These are phyloP conservation scores for Takashimella koratensis DNA, from an alignment of 1,284 basidiomycete species.

Conservation along the genomic window DNA sequence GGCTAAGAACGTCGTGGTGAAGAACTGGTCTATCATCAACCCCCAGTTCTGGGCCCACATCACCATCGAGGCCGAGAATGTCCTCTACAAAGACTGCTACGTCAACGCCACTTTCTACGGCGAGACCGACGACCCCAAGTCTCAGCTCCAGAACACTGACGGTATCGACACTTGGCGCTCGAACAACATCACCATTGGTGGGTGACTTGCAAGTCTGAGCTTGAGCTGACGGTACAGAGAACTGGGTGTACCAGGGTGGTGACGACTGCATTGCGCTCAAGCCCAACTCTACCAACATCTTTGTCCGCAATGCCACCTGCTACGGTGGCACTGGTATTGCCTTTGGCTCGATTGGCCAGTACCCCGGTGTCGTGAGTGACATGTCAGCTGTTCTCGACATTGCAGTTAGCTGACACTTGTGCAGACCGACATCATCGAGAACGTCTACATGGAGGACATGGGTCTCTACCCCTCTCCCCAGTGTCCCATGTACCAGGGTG, in stretches of 20 bases:
- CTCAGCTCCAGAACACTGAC: conserved; percentile 59
- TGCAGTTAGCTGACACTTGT: conserved; percentile 22
- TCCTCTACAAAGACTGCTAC: conserved; percentile 51
- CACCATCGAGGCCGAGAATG: conserved; percentile 56
- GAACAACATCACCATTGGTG: conserved; percentile 53
- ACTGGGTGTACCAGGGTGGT: conserved; percentile 48
- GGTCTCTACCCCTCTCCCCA: conserved; percentile 24
- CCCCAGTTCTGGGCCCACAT: conserved; percentile 66
- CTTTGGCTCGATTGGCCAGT: conserved; percentile 63
- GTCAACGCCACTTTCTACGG: conserved; percentile 60
- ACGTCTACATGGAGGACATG: conserved; percentile 57
- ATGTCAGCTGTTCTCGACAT: conserved; percentile 1
- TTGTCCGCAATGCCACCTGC: conserved; percentile 56
- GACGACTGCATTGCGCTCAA: conserved; percentile 68
- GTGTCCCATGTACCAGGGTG: conserved; percentile 40
- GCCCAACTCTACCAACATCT: conserved; percentile 59
- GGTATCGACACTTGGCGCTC: conserved; percentile 57
- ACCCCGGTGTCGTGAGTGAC: conserved; percentile 55
- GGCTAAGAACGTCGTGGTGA: conserved; percentile 53
- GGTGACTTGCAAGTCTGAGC: conserved; percentile 1
- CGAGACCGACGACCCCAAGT: conserved; percentile 7
- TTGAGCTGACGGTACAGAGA: conserved; percentile 7
- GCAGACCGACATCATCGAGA: conserved; percentile 58
- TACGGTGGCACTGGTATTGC: conserved; percentile 64
- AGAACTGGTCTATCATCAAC: conserved; percentile 57